Base-by-base conservation (phyloP, 129 eudicot species). In the Helichrysum umbraculigerum region DNA sequence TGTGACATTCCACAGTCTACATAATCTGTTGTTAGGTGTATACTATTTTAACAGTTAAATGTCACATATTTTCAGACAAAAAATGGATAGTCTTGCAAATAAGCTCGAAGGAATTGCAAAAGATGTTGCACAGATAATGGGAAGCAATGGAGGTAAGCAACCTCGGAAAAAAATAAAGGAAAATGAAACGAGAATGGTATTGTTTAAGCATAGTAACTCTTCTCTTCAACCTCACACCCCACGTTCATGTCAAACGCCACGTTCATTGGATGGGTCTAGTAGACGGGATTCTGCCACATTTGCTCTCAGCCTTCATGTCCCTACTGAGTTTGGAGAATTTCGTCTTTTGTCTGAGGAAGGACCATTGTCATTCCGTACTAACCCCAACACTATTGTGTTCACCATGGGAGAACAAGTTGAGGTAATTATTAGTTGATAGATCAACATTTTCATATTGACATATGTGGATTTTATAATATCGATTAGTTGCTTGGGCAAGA, bases 51-150 rank as follows among this genome's bases (percentile, higher is more conserved):
- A 41, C 47, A 41, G 12, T 41, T 41, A 54, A 71, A 11, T 39
- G 60, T 5, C 5, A 37, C 19, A 41, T 41, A 41, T 42, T 32
- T 81, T 78, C 83, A 92, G 96, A 59, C 75, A 79, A 62, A 84
- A 84, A 57, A 82, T 89, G 81, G 89, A 87, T 17, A 74, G 58
- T 66, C 81, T 84, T 22, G 93, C 89, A 5, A 76, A 60, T 12
- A 78, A 87, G 74, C 86, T 92, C 1, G 91, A 86, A 67, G 75
- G 15, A 14, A 92, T 92, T 14, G 98, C 88, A 14, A 84, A 85
- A 78, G 96, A 87, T 59, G 19, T 86, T 72, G 75, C 80, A 41
- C 81, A 79, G 52, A 73, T 87, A 9, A 72, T 91, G 47, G 79
- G 80, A 65, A 79, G 32, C 56, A 84, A 80, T 42, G 56, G 79